phyloP scores from a whole-genome alignment of 2,329 filamentous ascomycete genomes.

The Diaporthe amygdali region DNA sequence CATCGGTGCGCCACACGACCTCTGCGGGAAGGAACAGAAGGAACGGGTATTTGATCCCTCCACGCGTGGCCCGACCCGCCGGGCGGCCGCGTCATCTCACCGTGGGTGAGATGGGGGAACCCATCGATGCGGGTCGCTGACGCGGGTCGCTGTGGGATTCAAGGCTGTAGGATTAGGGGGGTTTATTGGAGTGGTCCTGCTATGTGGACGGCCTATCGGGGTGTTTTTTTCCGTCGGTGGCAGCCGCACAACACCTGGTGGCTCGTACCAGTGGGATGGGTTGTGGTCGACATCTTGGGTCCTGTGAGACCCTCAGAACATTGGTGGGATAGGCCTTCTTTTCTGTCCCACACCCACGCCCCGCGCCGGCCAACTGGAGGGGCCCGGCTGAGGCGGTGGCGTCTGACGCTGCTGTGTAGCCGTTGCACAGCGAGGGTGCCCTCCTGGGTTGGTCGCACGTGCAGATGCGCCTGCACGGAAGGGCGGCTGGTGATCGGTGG shows the following conservation, averaged over 20 bases:
- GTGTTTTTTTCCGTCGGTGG: not conserved
- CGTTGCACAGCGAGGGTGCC: not conserved
- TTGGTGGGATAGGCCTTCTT: too few species aligned
- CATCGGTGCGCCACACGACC: not conserved
- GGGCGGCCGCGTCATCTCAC: constrained; percentile 8
- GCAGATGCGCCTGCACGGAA: not conserved
- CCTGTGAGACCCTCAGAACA: not conserved
- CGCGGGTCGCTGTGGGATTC: not conserved
- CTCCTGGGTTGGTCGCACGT: not conserved
- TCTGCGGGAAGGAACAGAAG: not conserved
- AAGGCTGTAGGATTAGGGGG: too few species aligned
- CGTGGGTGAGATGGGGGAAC: not conserved
- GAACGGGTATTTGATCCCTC: not conserved
- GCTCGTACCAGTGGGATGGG: not conserved
- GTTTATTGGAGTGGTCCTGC: not conserved
- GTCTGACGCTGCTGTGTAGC: constrained; percentile 3
- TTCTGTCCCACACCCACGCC: too few species aligned
- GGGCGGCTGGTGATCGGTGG: not conserved
- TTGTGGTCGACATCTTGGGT: not conserved
- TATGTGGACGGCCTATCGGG: not conserved
- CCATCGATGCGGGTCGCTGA: not conserved
- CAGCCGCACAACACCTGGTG: not conserved
- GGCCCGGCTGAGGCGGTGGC: not conserved
- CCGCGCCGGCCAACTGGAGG: too few species aligned
- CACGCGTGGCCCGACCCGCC: not conserved